Conservation (phyloP, 371 early-diverging fungal species). For the Mortierella sp. region DNA sequence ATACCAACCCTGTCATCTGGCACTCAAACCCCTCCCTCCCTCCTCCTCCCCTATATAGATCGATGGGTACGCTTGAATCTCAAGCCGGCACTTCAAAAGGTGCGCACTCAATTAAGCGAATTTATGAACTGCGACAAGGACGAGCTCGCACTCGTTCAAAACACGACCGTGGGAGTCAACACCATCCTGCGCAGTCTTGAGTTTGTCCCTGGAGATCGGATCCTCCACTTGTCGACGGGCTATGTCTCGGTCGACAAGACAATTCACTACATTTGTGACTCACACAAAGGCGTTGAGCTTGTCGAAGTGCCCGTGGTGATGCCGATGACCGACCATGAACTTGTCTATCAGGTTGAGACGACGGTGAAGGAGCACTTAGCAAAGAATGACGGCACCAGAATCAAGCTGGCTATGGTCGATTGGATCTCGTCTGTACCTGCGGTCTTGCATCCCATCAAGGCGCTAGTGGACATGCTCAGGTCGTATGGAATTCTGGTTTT, state of each 20-base stretch:
- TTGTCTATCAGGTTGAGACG: constrained; percentile 51
- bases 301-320: constrained; percentile 47
- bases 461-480: constrained; percentile 59
- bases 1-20: no score
- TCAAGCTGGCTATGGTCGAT: constrained; percentile 68
- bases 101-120: constrained; percentile 34
- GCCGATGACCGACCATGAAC: constrained; percentile 47
- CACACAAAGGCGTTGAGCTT: constrained; percentile 30
- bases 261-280: constrained; percentile 55
- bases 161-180: constrained; percentile 60
- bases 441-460: constrained; percentile 67
- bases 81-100: constrained; percentile 19
- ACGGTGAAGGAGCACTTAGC: constrained; percentile 56
- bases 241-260: constrained; percentile 60
- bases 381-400: constrained; percentile 47
- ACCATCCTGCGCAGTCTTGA: constrained; percentile 57
- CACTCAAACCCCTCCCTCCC: background rate
- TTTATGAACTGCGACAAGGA: constrained; percentile 57
- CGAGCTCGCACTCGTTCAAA: constrained; percentile 59
- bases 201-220: constrained; percentile 56
- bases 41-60: constrained; percentile 1
- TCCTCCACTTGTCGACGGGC: constrained; percentile 57
- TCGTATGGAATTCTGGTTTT: constrained; percentile 66
- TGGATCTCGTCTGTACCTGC: constrained; percentile 69
- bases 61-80: constrained; percentile 44